phyloP scores from a whole-genome alignment of 352 stramenopile species.

The Thalassiosira sp. region DNA sequence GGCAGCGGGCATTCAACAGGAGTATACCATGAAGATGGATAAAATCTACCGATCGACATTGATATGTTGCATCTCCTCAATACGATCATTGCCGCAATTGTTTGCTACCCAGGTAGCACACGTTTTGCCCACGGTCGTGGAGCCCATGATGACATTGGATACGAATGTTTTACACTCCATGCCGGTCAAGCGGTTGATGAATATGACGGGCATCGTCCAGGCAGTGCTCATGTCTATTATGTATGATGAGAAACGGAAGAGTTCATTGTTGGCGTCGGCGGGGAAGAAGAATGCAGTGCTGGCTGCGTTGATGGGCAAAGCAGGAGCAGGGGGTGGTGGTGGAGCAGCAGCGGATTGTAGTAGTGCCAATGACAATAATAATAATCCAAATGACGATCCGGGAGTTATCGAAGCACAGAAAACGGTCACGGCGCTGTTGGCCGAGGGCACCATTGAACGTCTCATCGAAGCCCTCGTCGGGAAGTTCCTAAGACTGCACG shows the following conservation, averaged over 20 bases:
- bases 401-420: constrained; percentile 11
- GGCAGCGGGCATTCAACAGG: background rate
- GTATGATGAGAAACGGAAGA: constrained; percentile 23
- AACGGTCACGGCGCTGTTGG: constrained; percentile 19
- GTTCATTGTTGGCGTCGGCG: background rate
- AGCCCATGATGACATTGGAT: constrained; percentile 22
- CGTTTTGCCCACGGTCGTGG: constrained; percentile 19
- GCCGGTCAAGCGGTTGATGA: constrained; percentile 40
- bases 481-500: constrained; percentile 33
- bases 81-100: constrained; percentile 13
- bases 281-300: constrained; percentile 23
- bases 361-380: no score
- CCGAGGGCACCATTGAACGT: constrained; percentile 22
- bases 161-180: constrained; percentile 16
- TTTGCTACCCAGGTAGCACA: constrained; percentile 25
- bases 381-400: constrained; percentile 9
- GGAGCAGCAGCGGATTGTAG: no score
- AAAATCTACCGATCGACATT: constrained; percentile 36
- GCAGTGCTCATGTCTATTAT: constrained; percentile 9
- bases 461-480: constrained; percentile 30
- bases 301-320: constrained; percentile 12
- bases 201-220: constrained; percentile 24
- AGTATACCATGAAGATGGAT: constrained; percentile 20
- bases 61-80: constrained; percentile 11
- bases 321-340: background rate